Evolutionary conservation across 768 basidiomycete species (phyloP), one percentile per base, ranked within the genome.

Genomic region (Amanita thiersii): DNA sequence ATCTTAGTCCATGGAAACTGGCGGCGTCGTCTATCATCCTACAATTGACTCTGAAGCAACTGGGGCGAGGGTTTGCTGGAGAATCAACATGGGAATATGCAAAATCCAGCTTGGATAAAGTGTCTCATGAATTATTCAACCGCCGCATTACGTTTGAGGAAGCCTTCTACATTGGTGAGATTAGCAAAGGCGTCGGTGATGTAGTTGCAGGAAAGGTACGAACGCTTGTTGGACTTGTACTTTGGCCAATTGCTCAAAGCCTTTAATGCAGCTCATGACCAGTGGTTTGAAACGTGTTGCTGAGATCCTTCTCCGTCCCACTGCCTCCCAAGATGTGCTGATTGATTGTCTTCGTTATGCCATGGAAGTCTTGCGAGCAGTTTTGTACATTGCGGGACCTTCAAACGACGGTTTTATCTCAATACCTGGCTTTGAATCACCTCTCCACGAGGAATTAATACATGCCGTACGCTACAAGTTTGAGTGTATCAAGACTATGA

Each of bases 1-100:
- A 77, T 77, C 0, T 89, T 20, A 87, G 83, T 47, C 87, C 86
- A 0, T 90, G 87, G 85, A 86, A 83, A 52, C 73, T 89, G 18
- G 77, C 83, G 7, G 83, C 84, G 2, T 87, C 88, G 0, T 79
- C 81, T 4, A 81, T 88, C 41, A 81, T 86, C 50, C 70, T 88
- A 47, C 82, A 86, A 44, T 72, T 89, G 28, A 75, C 79, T 31
- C 65, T 89, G 40, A 76, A 82, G 53, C 83, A 86, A 50, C 62
- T 89, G 51, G 82, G 79, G 12, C 73, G 80, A 37, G 77, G 77
- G 8, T 68, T 89, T 23, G 61, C 66, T n/a, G 70, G 75, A 28
- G 77, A 79, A 29, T 63, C 68, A 7, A 72, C 66, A 29, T 73
- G 65, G 46, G 60, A 70, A 43, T 64, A 67, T 8, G 81, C 82